These are phyloP conservation scores for Alternaria rosae DNA, from an alignment of 2,329 filamentous ascomycete species.

Conservation along the genomic window DNA sequence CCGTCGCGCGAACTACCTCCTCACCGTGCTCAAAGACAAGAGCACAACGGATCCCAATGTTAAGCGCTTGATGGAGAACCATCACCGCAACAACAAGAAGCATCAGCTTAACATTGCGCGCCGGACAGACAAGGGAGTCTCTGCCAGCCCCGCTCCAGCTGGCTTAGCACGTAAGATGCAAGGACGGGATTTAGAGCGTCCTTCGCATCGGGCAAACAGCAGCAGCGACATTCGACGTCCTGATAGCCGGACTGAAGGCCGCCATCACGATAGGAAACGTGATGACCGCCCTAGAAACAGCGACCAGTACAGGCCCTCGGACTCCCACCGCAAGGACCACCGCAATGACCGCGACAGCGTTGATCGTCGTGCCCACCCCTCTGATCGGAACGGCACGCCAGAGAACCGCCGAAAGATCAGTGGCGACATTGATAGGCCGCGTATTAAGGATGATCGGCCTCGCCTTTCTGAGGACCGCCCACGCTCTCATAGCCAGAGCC, in stretches of 20 bases:
- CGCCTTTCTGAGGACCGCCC: conserved; percentile 58
- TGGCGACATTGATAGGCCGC: conserved; percentile 50
- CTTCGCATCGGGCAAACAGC: conserved; percentile 47
- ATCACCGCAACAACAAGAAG: conserved; percentile 95
- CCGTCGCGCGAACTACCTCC: conserved; percentile 89
- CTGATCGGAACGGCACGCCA: conserved; percentile 52
- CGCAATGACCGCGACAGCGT: conserved; percentile 44
- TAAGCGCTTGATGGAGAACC: conserved; percentile 85
- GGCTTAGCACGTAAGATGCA: conserved; percentile 45
- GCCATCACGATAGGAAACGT: conserved; percentile 35
- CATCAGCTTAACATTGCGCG: conserved; percentile 64
- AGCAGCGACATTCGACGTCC: conserved; percentile 47
- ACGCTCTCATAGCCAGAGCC: conserved; percentile 56
- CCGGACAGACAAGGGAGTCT: conserved; percentile 65
- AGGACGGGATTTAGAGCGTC: conserved; percentile 48
- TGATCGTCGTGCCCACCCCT: conserved; percentile 48
- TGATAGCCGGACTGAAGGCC: conserved; percentile 42
- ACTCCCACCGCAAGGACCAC: conserved; percentile 48
- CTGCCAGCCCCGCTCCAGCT: conserved; percentile 73
- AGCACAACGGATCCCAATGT: conserved; percentile 74
- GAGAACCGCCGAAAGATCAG: conserved; percentile 55
- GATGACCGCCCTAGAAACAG: conserved; percentile 42
- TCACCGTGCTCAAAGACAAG: conserved; percentile 93
- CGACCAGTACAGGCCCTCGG: conserved; percentile 48
- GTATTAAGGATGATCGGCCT: conserved; percentile 28